phyloP scores from a whole-genome alignment of 208 protist genomes.

The Acanthamoeba sp. region DNA sequence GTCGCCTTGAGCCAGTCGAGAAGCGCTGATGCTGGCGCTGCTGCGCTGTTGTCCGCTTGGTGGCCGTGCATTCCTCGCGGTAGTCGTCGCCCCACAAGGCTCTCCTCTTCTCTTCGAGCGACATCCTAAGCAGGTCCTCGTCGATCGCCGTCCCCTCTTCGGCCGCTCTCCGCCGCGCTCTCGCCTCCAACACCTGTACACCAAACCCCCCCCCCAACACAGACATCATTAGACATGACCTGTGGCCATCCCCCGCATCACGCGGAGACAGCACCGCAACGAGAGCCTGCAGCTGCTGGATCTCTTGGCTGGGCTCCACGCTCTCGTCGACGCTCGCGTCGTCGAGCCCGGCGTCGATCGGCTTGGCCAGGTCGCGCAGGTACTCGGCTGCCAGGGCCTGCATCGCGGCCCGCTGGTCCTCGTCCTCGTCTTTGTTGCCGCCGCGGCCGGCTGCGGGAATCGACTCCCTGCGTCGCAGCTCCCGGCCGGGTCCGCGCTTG shows the following conservation, averaged over 20 bases:
- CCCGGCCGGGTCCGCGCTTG: no score
- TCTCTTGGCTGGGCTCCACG: neutral
- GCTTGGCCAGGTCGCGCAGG: neutral
- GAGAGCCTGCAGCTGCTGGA: neutral
- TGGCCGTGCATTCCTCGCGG: neutral
- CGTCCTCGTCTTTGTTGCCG: neutral
- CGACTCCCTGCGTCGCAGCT: neutral
- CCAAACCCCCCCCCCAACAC: no score
- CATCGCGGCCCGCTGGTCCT: neutral
- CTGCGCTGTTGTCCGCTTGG: neutral
- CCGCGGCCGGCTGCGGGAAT: no score
- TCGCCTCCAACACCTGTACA: neutral
- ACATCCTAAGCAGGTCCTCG: neutral
- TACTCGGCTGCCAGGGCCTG: neutral
- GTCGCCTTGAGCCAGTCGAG: no score
- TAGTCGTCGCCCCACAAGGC: constrained; percentile 5
- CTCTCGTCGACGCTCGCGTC: neutral
- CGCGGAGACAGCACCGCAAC: neutral
- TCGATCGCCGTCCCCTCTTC: neutral
- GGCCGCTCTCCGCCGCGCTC: neutral
- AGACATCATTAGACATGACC: neutral
- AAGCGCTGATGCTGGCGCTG: no score
- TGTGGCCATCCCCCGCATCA: neutral
- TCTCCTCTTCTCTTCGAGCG: neutral
- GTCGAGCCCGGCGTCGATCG: neutral